Evolutionary conservation across 1,139 yeast genomes (phyloP), one percentile per base, ranked within the genome.

Genomic region (Magnusiomyces tetraspermus): DNA sequence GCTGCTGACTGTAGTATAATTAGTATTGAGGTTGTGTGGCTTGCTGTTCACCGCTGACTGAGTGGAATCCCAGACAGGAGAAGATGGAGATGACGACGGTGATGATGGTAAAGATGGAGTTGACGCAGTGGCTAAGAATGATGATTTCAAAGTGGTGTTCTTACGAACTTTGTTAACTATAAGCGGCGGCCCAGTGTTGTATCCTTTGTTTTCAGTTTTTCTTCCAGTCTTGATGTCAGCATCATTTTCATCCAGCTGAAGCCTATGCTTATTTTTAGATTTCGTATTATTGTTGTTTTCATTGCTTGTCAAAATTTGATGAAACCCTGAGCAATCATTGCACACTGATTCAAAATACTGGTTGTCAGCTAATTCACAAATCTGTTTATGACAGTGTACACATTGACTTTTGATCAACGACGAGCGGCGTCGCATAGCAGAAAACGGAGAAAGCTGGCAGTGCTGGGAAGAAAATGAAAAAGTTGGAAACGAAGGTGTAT

Each of bases 401-500:
- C 53, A 51, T 3, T n/a, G n/a, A n/a, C 19, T 22, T 37, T 51
- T 51, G 41, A 51, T 43, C 15, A 41, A 19, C 10, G 51, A 28
- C 17, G 49, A 46, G 17, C 51, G 48, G 11, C n/a, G n/a, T n/a
- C 51, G 51, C 51, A 51, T 51, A 3, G 53, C 48, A 1, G 53
- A 51, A 28, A 51, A 51, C 2, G 53, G 53, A 3, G 50, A 46
- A 15, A 51, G 44, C 10, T 42, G 28, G 30, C 41, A 24, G 33
- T 36, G 24, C 13, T 36, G 19, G n/a, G 46, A 37, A 13, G 48
- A 36, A 10, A n/a, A n/a, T n/a, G n/a, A n/a, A n/a, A n/a, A n/a
- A n/a, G n/a, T n/a, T n/a, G n/a, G n/a, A n/a, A n/a, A n/a, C n/a
- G n/a, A n/a, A n/a, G n/a, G n/a, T n/a, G n/a, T n/a, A n/a, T n/a